phyloP scores from a whole-genome alignment of 352 stramenopile species.

The Pythium scleroteichum region DNA sequence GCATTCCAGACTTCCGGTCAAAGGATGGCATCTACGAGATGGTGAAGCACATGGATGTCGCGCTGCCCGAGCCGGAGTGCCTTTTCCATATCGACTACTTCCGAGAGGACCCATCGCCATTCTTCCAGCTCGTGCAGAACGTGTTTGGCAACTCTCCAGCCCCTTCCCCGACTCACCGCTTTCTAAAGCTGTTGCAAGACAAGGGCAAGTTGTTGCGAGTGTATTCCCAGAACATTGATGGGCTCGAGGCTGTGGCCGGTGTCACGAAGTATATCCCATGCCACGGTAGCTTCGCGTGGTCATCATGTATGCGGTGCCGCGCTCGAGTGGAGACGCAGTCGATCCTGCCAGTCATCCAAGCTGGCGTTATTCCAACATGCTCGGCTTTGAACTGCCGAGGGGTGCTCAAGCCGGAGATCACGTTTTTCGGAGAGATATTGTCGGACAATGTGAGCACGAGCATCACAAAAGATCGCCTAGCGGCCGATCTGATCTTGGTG shows the following conservation, averaged over 20 bases:
- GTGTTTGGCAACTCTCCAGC: conserved; percentile 69
- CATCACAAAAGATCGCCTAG: conserved; percentile 68
- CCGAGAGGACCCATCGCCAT: conserved; percentile 92
- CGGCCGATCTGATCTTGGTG: conserved; percentile 95
- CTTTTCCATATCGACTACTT: conserved; percentile 99
- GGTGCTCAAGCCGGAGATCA: conserved; percentile 97
- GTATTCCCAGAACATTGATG: conserved; percentile 99
- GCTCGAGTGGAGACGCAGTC: conserved; percentile 46
- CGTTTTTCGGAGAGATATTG: conserved; percentile 97
- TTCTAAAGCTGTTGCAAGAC: conserved; percentile 91
- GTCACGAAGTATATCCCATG: conserved; percentile 93
- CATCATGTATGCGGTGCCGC: conserved; percentile 90
- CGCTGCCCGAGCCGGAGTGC: conserved; percentile 94
- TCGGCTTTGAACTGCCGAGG: conserved; percentile 79
- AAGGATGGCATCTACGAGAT: conserved; percentile 87
- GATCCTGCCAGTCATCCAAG: conserved; percentile 76
- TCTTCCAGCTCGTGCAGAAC: conserved; percentile 94
- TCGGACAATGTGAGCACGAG: conserved; percentile 83
- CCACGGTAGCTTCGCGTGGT: conserved; percentile 92
- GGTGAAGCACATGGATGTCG: conserved; percentile 73
- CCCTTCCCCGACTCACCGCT: conserved; percentile 95
- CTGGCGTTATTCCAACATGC: conserved; percentile 72
- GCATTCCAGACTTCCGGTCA: conserved; percentile 98
- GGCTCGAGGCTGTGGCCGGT: conserved; percentile 90
- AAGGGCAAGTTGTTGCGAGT: conserved; percentile 91